Evolutionary conservation across 208 protist genomes (phyloP), one percentile per base, ranked within the genome.

Genomic region (Novymonas esmeraldas): DNA sequence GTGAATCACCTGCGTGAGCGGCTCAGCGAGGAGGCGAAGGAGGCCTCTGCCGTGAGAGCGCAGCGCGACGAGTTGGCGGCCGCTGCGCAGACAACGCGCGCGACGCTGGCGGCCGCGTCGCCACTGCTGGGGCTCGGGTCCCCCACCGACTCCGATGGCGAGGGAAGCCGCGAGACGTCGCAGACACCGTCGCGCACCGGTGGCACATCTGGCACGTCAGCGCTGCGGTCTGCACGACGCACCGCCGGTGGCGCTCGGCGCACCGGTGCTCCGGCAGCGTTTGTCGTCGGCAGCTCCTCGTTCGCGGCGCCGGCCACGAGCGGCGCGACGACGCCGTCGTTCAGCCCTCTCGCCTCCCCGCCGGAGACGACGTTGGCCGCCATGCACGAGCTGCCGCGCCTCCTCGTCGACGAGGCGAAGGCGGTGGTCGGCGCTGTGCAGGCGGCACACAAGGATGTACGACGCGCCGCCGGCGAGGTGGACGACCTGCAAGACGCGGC

Each of bases 401-500:
- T 51, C 28, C 63, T 69, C 0, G 11, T 70, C 3, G 41, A 58
- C 1, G 70, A 70, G 7, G 66, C 73, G 6, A 58, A 65, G 9
- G 50, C 48, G 10, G 20, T 76, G 6, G 76, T 38, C 14, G 41
- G 9, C 3, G 41, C 52, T 20, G 38, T 64, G n/a, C 33, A 39
- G 28, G 33, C 60, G 20, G 31, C 73, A 2, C 31, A 61, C 39
- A 39, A 54, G 36, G 36, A 61, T 1, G 59, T 20, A 18, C 22
- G 14, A 41, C 48, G 50, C 5, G 49, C 62, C 20, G 45, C 39
- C 48, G 20, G 14, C 5, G 79, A 82, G 52, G 64, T 85, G 41
- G 71, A 44, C 26, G 64, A 78, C 11, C 64, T 92, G 36, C 74
- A 81, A 20, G 66, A 67, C 31, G 79, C 70, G 2, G 84, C 81